These are phyloP conservation scores for Suillus sp. DNA, from an alignment of 768 basidiomycete genomes.

Conservation along the genomic window DNA sequence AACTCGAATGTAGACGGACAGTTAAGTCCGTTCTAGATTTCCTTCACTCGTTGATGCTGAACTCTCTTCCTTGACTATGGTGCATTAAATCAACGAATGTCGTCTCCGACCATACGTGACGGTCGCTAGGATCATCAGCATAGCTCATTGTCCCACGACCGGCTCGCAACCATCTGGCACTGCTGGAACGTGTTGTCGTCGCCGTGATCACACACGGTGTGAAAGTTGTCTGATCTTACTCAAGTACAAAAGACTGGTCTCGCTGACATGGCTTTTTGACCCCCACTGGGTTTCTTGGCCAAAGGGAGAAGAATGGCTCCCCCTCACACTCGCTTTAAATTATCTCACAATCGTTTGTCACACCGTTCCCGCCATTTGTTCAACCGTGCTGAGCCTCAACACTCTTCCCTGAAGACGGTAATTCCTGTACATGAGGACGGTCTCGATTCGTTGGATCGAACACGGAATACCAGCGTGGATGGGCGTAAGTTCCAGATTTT, in stretches of 20 bases:
- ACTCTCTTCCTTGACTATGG: not conserved
- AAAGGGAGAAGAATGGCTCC: constrained; percentile 1
- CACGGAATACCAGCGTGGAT: not conserved
- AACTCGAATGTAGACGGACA: not conserved
- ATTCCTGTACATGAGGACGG: not conserved
- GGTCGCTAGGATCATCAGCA: not conserved
- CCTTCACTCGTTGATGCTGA: not conserved
- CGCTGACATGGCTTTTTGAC: not conserved
- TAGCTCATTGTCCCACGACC: not conserved
- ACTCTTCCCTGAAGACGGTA: not conserved
- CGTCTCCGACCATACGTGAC: not conserved
- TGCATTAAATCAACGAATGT: not conserved
- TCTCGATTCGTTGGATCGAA: not conserved
- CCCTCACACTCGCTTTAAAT: constrained; percentile 2
- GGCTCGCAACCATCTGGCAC: not conserved
- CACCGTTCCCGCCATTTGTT: not conserved
- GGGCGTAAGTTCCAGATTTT: not conserved
- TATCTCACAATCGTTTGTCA: not conserved
- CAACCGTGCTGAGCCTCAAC: not conserved
- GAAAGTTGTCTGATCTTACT: not conserved
- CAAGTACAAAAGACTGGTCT: not conserved
- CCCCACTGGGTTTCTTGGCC: not conserved
- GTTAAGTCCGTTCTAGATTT: not conserved
- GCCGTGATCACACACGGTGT: not conserved
- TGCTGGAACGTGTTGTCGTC: not conserved